Percentiles rank a stretch among this genome's conserved stretches.
phyloP scores from a whole-genome alignment of 2,329 filamentous ascomycete genomes.

The Magnaporthales sp. region DNA sequence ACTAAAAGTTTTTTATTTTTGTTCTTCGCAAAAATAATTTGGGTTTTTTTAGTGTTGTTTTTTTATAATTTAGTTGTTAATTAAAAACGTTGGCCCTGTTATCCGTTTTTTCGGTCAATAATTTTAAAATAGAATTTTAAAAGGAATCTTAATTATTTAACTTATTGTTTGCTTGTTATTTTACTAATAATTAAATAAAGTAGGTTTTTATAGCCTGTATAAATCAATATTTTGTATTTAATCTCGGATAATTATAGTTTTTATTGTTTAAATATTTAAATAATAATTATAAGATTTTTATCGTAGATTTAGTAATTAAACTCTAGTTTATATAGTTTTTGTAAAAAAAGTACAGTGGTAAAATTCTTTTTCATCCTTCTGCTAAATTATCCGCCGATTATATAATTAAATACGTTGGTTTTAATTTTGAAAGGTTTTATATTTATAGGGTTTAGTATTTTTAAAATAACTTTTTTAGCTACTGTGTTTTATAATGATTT shows the following conservation, averaged over 20 bases:
- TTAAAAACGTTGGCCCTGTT: conserved; percentile 12
- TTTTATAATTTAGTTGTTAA: neutral
- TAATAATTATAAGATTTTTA: conserved; percentile 16
- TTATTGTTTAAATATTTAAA: neutral
- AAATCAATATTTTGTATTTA: conserved; percentile 15
- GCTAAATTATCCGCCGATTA: conserved; percentile 11
- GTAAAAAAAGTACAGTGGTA: neutral
- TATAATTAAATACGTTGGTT: conserved; percentile 12
- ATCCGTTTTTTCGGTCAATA: neutral
- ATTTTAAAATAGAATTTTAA: conserved; percentile 9
- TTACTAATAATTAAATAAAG: conserved; percentile 18
- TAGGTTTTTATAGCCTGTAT: conserved; percentile 19
- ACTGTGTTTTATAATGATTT: no score
- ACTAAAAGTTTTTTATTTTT: no score
- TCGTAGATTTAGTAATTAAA: no score
- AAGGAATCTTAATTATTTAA: conserved; percentile 15
- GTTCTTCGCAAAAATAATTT: no score
- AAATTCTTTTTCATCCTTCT: neutral
- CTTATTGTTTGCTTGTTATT: conserved; percentile 16
- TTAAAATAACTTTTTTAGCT: no score
- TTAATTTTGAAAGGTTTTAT: conserved; percentile 12
- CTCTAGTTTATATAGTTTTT: no score
- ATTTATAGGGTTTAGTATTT: no score
- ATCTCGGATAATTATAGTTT: neutral
- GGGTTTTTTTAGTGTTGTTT: no score